These are phyloP conservation scores for Globisporangium acanthophoron DNA, from an alignment of 352 stramenopile species.

Conservation along the genomic window DNA sequence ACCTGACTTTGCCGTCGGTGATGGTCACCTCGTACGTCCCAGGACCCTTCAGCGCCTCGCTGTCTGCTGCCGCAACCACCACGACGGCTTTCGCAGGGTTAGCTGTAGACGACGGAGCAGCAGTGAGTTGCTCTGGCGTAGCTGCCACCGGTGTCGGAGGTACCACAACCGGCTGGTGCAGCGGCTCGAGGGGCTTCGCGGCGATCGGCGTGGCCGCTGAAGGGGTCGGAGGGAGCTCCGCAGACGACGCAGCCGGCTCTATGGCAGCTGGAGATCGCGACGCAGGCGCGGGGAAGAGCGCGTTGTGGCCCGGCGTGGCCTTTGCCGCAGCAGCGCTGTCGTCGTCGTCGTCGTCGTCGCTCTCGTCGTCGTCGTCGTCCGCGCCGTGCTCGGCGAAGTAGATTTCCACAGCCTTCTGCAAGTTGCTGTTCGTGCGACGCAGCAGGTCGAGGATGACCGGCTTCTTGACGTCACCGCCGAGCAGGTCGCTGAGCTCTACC, in stretches of 20 bases:
- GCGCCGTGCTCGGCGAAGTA: conserved; percentile 66
- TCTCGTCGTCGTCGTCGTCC: conserved; percentile 35
- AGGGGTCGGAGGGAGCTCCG: conserved; percentile 26
- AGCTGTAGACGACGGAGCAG: conserved; percentile 3
- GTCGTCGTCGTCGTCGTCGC: conserved; percentile 42
- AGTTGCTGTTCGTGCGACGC: conserved; percentile 55
- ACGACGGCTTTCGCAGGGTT: conserved; percentile 11
- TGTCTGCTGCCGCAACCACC: conserved; percentile 16
- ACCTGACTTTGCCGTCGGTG: conserved; percentile 63
- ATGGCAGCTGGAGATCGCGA: conserved; percentile 16
- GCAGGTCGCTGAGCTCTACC: conserved; percentile 58
- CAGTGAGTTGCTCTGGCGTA: background rate
- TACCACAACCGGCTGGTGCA: conserved; percentile 24
- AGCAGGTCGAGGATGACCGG: conserved; percentile 53
- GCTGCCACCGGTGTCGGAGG: background rate
- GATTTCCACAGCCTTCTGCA: conserved; percentile 75
- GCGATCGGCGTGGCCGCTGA: conserved; percentile 42
- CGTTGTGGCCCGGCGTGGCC: conserved; percentile 17
- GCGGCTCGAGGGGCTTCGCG: conserved; percentile 49
- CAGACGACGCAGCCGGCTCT: conserved; percentile 19
- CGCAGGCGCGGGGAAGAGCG: conserved; percentile 18
- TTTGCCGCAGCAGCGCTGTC: conserved; percentile 9
- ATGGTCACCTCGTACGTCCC: conserved; percentile 83
- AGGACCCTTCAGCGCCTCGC: conserved; percentile 45
- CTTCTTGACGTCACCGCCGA: conserved; percentile 57